These are phyloP conservation scores for Astragalus membranaceus DNA, from an alignment of 306 rosid species.

Conservation along the genomic window DNA sequence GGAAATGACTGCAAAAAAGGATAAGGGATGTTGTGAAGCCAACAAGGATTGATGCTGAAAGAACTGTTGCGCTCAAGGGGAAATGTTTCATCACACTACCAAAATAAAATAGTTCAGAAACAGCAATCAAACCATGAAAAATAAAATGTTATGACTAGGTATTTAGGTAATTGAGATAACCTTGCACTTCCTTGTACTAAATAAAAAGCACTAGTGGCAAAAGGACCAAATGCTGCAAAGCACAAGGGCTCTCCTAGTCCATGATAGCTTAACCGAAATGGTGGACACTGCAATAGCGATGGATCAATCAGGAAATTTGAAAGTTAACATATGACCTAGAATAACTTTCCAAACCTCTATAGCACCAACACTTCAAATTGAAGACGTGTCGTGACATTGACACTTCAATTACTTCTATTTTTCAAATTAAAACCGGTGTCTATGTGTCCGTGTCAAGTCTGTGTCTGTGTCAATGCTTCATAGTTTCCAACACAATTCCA, in stretches of 20 bases:
- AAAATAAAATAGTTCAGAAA: constrained; percentile 23
- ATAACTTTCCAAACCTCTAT: not conserved
- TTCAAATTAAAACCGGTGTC: no score
- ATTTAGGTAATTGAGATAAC: constrained; percentile 28
- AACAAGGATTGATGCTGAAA: constrained; percentile 74
- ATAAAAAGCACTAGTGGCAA: constrained; percentile 78
- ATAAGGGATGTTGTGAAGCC: constrained; percentile 80
- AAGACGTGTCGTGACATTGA: no score
- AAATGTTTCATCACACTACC: constrained; percentile 42
- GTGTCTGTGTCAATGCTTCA: no score
- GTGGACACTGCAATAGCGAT: constrained; percentile 68
- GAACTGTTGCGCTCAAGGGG: constrained; percentile 48
- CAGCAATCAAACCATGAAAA: constrained; percentile 24
- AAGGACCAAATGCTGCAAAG: constrained; percentile 91
- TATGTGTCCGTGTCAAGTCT: no score
- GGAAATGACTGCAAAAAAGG: constrained; percentile 92
- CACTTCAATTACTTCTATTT: no score
- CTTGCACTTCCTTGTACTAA: constrained; percentile 69
- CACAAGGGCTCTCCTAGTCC: constrained; percentile 95
- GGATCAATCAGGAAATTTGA: not conserved
- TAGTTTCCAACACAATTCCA: not conserved
- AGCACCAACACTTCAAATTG: no score
- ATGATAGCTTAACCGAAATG: constrained; percentile 82
- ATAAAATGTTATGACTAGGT: not conserved
- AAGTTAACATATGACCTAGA: not conserved